Conservation (phyloP, 352 stramenopile species). For the Elongisporangium senticosum region DNA sequence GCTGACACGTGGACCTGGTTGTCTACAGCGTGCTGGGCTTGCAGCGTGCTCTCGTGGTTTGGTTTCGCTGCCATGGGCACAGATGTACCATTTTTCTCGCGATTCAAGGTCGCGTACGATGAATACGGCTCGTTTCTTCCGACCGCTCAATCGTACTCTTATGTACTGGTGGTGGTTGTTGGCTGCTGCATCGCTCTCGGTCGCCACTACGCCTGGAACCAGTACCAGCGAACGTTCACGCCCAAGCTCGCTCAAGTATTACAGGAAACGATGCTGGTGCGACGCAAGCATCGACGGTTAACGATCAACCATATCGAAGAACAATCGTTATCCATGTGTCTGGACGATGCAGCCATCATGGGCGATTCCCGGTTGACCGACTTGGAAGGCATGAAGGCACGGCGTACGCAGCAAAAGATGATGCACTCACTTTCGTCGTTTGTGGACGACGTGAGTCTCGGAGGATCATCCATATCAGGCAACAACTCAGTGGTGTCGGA, state of each 20-base stretch:
- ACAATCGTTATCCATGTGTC: slow-evolving; percentile 67
- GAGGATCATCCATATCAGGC: slow-evolving; percentile 10
- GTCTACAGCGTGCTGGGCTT: slow-evolving; percentile 46
- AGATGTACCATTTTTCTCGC: slow-evolving; percentile 44
- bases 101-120: slow-evolving; percentile 73
- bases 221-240: slow-evolving; percentile 77
- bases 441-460: not conserved
- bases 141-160: slow-evolving; percentile 46
- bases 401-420: slow-evolving; percentile 5
- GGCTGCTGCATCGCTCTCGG: slow-evolving; percentile 63
- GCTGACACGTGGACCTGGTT: slow-evolving; percentile 72
- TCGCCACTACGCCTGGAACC: slow-evolving; percentile 70
- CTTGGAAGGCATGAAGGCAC: slow-evolving; percentile 31
- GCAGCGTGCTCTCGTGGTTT: slow-evolving; percentile 73
- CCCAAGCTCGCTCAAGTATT: slow-evolving; percentile 64
- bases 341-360: slow-evolving; percentile 57
- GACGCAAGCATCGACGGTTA: slow-evolving; percentile 36
- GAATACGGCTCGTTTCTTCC: slow-evolving; percentile 68
- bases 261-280: slow-evolving; percentile 47
- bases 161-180: slow-evolving; percentile 61
- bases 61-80: slow-evolving; percentile 54
- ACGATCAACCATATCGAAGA: slow-evolving; percentile 75
- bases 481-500: slow-evolving; percentile 4
- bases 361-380: slow-evolving; percentile 47
- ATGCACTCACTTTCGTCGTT: slow-evolving; percentile 7